Evolutionary conservation across 2,329 filamentous ascomycete species (phyloP), one percentile per base, ranked within the genome.

Genomic region (Xylaria multiplex): DNA sequence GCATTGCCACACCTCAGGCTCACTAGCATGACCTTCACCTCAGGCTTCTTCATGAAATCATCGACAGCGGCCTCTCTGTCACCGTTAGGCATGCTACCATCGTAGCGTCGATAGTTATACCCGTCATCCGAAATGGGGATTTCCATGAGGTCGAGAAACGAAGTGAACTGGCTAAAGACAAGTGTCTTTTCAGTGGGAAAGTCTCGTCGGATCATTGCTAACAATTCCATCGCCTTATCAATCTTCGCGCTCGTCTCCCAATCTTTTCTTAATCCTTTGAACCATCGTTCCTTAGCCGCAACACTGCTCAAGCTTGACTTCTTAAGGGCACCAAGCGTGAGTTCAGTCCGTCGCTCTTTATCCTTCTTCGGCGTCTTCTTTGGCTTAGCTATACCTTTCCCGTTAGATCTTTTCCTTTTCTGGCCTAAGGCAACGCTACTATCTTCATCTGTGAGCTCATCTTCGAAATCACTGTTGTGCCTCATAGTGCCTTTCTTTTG

Each of bases 1-100:
- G 91, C 85, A 73, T 93, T 93, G 11, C 91, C 91, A 1, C 91
- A 91, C 73, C 91, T 92, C 62, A 93, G 81, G 7, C 90, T 92
- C 9, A 93, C 84, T 16, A 93, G 81, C 85, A 93, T 90, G 74
- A 93, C 16, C 30, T 74, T 71, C 13, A 74, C 59, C 22, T 72
- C 69, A 7, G 63, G 66, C 6, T 70, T 66, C 1, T 69, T 66
- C 70, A 72, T 74, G 37, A 77, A 77, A n/a, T 67, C 70, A 30
- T 73, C 59, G 8, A 75, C 70, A 7, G 74, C 74, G 4, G 53
- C 62, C n/a, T 75, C 70, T 49, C 74, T 72, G 13, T 69, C 68
- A 0, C 27, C 8, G 6, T 57, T 67, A 1, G 52, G n/a, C 76
- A 78, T 78, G 11, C 64, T 68, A 11, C 76, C 76, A 48, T 77